Evolutionary conservation across 306 rosid genomes (phyloP).

Genomic region (Cucumis cinereus): DNA sequence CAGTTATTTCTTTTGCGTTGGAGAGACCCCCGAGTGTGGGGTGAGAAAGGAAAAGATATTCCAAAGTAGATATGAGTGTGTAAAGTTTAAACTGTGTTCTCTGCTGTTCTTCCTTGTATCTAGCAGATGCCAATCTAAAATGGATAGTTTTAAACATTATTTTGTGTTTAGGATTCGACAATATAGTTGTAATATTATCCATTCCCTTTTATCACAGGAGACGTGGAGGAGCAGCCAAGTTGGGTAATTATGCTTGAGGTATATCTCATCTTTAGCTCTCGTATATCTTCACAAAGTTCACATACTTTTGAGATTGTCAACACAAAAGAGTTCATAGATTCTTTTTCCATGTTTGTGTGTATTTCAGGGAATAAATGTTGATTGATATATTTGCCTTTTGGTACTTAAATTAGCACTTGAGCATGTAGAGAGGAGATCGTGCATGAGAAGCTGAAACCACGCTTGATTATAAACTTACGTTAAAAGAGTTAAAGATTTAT

Average conservation of each 20-base stretch:
- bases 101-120: neutral
- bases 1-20: neutral
- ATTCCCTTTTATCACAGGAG: slow-evolving; percentile 33
- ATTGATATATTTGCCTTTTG: neutral
- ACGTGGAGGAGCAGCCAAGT: slow-evolving; percentile 69
- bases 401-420: neutral
- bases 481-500: neutral
- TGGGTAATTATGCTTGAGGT: slow-evolving; percentile 99
- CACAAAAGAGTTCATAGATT: neutral
- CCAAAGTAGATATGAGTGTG: neutral
- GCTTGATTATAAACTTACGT: neutral
- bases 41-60: neutral
- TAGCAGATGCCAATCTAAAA: neutral
- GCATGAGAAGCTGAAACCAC: neutral
- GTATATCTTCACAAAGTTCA: neutral
- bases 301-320: neutral
- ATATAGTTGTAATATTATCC: neutral
- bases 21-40: neutral
- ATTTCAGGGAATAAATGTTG: neutral
- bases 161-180: neutral
- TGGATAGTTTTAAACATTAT: neutral
- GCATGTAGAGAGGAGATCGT: neutral
- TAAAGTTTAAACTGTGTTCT: neutral
- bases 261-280: neutral
- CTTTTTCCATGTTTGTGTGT: neutral